Conservation (phyloP, 441 rosid genomes). For the Gossypium lobatum region DNA sequence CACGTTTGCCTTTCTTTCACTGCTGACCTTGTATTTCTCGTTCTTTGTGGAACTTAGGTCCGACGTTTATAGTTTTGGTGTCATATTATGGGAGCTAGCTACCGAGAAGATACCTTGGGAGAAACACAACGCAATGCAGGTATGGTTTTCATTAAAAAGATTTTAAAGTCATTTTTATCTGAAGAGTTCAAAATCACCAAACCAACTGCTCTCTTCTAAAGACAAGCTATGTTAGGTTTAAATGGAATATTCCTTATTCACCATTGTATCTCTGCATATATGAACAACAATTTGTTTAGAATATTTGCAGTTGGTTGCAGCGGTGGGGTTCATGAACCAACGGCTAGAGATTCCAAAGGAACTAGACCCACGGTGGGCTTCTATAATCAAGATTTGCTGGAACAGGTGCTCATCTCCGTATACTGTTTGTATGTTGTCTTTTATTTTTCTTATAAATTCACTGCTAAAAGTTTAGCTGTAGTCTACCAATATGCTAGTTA, state of each 20-base stretch:
- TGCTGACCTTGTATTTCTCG: slow-evolving; percentile 14
- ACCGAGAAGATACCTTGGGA: slow-evolving; percentile 98
- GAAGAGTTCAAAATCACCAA: background rate
- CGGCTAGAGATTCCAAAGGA: slow-evolving; percentile 76
- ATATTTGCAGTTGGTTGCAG: slow-evolving; percentile 80
- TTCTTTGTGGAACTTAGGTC: slow-evolving; percentile 45
- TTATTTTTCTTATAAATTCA: background rate
- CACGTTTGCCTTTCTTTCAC: slow-evolving; percentile 13
- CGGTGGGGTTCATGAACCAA: slow-evolving; percentile 93
- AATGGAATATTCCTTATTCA: background rate
- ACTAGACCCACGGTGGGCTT: slow-evolving; percentile 72
- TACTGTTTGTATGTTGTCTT: background rate
- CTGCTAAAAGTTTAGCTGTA: background rate
- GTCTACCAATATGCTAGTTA: background rate
- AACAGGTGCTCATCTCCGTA: slow-evolving; percentile 44
- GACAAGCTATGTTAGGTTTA: background rate
- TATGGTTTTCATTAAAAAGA: slow-evolving; percentile 24
- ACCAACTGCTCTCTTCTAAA: background rate
- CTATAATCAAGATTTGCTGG: slow-evolving; percentile 89
- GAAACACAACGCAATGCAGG: slow-evolving; percentile 95
- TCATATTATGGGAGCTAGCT: slow-evolving; percentile 90
- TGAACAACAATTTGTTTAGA: slow-evolving; percentile 25
- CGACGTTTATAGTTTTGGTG: slow-evolving; percentile 86
- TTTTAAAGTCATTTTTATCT: background rate
- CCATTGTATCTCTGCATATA: slow-evolving; percentile 3